Base-by-base conservation (phyloP, 2,329 filamentous ascomycete species). In the Colletotrichum siamense region DNA sequence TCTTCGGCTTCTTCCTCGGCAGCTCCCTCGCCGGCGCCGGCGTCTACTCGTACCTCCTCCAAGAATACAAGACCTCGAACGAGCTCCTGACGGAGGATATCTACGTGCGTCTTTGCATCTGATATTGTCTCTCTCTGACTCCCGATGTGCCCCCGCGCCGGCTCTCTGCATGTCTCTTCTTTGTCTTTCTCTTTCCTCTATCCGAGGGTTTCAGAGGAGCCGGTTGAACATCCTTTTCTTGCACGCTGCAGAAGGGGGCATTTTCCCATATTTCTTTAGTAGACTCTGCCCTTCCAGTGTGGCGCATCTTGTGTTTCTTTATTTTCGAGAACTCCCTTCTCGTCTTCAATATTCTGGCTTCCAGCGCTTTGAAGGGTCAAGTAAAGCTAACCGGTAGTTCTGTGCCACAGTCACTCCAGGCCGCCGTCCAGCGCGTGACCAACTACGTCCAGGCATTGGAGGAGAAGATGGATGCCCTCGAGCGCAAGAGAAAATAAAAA, bases 11-110 rank as follows among this genome's bases (percentile, higher is more conserved):
- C 89, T 92, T 99, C 67, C 89, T 97, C 78, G 96, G 96, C 79
- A 93, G 94, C 78, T 93, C 94, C 63, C 88, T 95, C 69, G 93
- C 96, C 61, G 96, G 95, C 81, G 91, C 91, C 69, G 94, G 92
- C 75, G 94, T 98, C 81, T 99, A 98, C 88, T 96, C 95, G 85
- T 99, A 99, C 85, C 92, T 98, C 79, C 88, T 99, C 81, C 93
- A 96, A 84, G 96, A 99, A 86, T 99, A 98, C 89, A 95, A 96
- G 87, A 90, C 96, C 59, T 95, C 95, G 80, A 99, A 98, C 88
- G 95, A 98, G 87, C 91, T 98, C 82, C 89, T 99, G 86, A 96
- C 94, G 77, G 96, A 98, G 87, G 96, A 99, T 86, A 98, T 99
- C 85, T 96, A 96, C 87, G 96, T 98, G 91, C 86, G 95, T 94